Evolutionary conservation across 768 basidiomycete species (phyloP), one percentile per base, ranked within the genome.

Genomic region (Pseudohyphozyma bogoriensis): DNA sequence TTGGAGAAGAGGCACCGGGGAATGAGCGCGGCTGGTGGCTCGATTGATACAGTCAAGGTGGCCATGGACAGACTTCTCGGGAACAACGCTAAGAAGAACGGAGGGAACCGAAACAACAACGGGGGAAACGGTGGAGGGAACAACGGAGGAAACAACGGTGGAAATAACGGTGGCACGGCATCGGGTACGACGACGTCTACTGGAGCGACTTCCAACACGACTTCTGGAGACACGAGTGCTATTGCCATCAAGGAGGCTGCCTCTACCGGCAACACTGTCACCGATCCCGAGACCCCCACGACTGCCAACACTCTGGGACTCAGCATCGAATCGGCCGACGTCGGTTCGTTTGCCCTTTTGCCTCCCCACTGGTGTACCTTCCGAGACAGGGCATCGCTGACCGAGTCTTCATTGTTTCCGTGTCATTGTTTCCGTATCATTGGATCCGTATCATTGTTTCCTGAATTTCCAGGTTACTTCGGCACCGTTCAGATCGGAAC

Each of bases 401-500:
- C 75, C 39, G 58, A 72, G 69, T 16, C 42, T 44, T 44, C 12
- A 7, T 44, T n/a, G n/a, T n/a, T n/a, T n/a, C n/a, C n/a, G n/a
- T n/a, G n/a, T n/a, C n/a, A n/a, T n/a, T n/a, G n/a, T n/a, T n/a
- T n/a, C n/a, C n/a, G n/a, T n/a, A n/a, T n/a, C n/a, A n/a, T n/a
- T n/a, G n/a, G n/a, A n/a, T n/a, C n/a, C n/a, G n/a, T n/a, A n/a
- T n/a, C n/a, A n/a, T n/a, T n/a, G n/a, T n/a, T n/a, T n/a, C n/a
- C n/a, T n/a, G n/a, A n/a, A n/a, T n/a, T n/a, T 28, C 26, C 56
- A 62, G 69, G 70, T 9, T 69, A 80, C 71, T 67, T 79, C 36
- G 75, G 75, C 5, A 72, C 73, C 32, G 66, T 86, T 15, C 79
- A 83, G 68, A 78, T 85, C 50, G 85, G 85, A n/a, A 84, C 82